These are phyloP conservation scores for Breviolum minutum DNA, from an alignment of 73 alveolate species.

Conservation along the genomic window DNA sequence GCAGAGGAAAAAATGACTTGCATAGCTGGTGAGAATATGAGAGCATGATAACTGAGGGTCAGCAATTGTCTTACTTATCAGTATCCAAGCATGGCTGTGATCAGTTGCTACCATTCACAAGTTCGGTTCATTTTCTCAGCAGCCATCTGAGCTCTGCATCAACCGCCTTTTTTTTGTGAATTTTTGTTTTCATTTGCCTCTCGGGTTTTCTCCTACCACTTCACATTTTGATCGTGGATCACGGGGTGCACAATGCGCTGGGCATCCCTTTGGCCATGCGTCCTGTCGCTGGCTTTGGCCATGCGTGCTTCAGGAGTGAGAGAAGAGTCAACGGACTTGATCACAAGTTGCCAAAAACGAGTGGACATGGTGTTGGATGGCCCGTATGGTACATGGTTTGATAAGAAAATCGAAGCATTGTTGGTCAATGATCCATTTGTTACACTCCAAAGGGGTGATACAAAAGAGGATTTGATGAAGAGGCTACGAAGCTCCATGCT, in stretches of 20 bases:
- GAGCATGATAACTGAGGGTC: too few relatives aligned
- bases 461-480: background rate
- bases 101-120: too few relatives aligned
- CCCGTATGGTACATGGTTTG: slow-evolving; percentile 16
- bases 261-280: background rate
- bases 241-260: background rate
- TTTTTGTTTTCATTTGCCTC: too few relatives aligned
- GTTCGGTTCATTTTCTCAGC: too few relatives aligned
- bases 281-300: background rate
- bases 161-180: too few relatives aligned
- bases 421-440: slow-evolving; percentile 4
- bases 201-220: too few relatives aligned
- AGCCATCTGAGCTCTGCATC: too few relatives aligned
- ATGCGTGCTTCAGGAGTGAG: background rate
- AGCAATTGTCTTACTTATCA: too few relatives aligned
- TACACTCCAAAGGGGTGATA: background rate
- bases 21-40: too few relatives aligned
- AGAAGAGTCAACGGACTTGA: background rate
- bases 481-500: background rate
- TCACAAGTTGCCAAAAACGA: background rate
- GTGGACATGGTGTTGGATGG: background rate
- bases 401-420: background rate
- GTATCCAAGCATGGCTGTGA: too few relatives aligned
- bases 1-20: background rate
- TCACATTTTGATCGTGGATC: too few relatives aligned